A percentile compares a stretch with the other conserved stretches of the same genome.
Conservation (phyloP, 106 monocot genomes). For the Narthecium ossifragum region DNA sequence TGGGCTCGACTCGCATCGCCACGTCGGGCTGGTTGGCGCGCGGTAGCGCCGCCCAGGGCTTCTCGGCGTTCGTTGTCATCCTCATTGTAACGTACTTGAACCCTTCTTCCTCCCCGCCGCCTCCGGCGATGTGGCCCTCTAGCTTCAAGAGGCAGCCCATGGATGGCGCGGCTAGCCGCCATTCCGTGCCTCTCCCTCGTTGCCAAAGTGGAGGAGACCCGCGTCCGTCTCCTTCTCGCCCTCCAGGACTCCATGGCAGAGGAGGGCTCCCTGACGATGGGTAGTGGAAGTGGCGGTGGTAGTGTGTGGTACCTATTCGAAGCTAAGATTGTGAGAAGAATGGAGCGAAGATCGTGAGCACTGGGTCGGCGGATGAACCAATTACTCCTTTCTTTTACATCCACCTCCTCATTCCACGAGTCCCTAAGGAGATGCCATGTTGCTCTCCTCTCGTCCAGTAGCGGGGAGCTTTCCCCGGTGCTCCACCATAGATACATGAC, state of each 20-base stretch:
- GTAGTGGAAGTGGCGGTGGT: neutral
- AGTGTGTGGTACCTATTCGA: constrained; percentile 57
- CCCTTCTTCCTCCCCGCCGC: constrained; percentile 54
- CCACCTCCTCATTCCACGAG: constrained; percentile 22
- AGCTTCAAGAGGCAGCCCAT: constrained; percentile 36
- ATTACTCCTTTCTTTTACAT: constrained; percentile 64
- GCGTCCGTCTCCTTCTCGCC: constrained; percentile 74
- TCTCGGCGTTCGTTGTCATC: constrained; percentile 41
- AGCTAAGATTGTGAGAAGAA: constrained; percentile 60
- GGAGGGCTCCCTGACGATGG: neutral
- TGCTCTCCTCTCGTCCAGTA: constrained; percentile 34
- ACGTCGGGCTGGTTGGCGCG: constrained; percentile 34
- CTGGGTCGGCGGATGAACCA: constrained; percentile 68
- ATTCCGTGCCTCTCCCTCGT: constrained; percentile 77
- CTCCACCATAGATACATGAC: no score
- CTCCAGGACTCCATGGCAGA: constrained; percentile 32
- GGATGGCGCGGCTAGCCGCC: constrained; percentile 58
- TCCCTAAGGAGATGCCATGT: constrained; percentile 34
- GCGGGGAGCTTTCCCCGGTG: no score
- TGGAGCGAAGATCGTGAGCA: constrained; percentile 77
- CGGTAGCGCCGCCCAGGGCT: constrained; percentile 33
- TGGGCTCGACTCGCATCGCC: constrained; percentile 9
- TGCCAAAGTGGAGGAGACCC: constrained; percentile 87
- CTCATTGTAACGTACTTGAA: constrained; percentile 69
- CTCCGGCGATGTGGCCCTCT: constrained; percentile 9